Evolutionary conservation across 352 stramenopile genomes (phyloP).

Genomic region (Phytophthora capsici): DNA sequence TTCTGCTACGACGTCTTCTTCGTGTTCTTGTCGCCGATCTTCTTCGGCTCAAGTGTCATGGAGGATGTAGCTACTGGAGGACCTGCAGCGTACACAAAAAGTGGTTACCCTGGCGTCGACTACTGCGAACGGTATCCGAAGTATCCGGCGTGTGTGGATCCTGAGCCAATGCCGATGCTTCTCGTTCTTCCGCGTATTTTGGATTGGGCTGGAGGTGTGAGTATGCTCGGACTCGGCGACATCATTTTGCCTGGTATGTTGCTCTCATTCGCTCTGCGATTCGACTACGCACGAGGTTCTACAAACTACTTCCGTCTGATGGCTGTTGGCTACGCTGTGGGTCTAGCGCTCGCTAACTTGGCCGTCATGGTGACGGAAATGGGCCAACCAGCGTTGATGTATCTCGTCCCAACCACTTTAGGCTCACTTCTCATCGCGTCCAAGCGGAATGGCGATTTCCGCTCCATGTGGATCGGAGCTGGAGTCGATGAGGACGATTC

Average conservation of each 20-base stretch:
- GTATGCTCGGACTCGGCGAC: slow-evolving; percentile 95
- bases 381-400: slow-evolving; percentile 96
- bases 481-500: slow-evolving; percentile 29
- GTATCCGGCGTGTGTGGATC: slow-evolving; percentile 67
- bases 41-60: slow-evolving; percentile 93
- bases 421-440: slow-evolving; percentile 75
- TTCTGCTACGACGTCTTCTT: slow-evolving; percentile 98
- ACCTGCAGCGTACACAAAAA: slow-evolving; percentile 68
- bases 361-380: slow-evolving; percentile 93
- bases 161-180: slow-evolving; percentile 95
- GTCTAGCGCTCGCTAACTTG: slow-evolving; percentile 93
- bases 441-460: slow-evolving; percentile 80
- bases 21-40: slow-evolving; percentile 92
- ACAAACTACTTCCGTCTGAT: slow-evolving; percentile 90
- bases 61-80: slow-evolving; percentile 93
- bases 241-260: slow-evolving; percentile 96
- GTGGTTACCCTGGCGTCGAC: slow-evolving; percentile 73
- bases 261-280: slow-evolving; percentile 92
- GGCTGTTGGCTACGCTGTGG: slow-evolving; percentile 92
- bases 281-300: slow-evolving; percentile 76
- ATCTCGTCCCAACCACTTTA: slow-evolving; percentile 94
- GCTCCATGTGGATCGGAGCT: slow-evolving; percentile 57
- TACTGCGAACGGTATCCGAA: slow-evolving; percentile 77
- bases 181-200: slow-evolving; percentile 92
- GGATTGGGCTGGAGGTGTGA: slow-evolving; percentile 92